Base-by-base conservation (phyloP, 805 yeast genomes). In the Diddensiella transvaalensis region DNA sequence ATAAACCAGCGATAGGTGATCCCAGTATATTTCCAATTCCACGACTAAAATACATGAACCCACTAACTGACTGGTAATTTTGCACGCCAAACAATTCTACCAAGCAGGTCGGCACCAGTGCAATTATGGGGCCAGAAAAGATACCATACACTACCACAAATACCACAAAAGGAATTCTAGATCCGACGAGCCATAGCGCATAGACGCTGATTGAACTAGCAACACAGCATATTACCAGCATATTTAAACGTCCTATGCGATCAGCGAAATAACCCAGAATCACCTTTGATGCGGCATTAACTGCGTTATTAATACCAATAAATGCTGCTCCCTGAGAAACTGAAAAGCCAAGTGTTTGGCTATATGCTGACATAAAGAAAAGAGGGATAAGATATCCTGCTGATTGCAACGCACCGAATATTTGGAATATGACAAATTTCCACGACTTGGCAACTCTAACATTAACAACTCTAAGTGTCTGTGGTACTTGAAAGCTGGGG, bases 191-290 rank as follows among this genome's bases (percentile, higher is more conserved):
- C 59, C 57, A 55, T n/a, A 83, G 60, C 0, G 70, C 69, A 44
- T 83, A 66, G 1, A 77, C 70, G 11, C 78, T 60, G 1, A 79
- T n/a, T 1, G 73, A 64, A 19, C 77, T 67, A 5, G 78, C 65
- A 2, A 62, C 22, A 19, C 76, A 60, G 71, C 79, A 73, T 1
- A 69, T 29, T 3, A 71, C 62, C 73, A 80, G 74, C 52, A 79
- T 70, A 58, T 80, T 82, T 60, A 76, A 77, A 23, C 74, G 68
- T 2, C 88, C 88, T 26, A 71, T 50, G 22, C 60, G 56, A 57
- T 80, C 85, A 2, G 85, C 80, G 4, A 72, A 51, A 38, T 67
- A 60, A 3, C 83, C 84, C 1, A 84, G 80, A 3, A 78, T 50
- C 18, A 70, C 65, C 44, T 86, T 66, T 2, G 53, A 48, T 3